Conservation (phyloP, 2,329 filamentous ascomycete species). For the Pestalotiopsis sp. region DNA sequence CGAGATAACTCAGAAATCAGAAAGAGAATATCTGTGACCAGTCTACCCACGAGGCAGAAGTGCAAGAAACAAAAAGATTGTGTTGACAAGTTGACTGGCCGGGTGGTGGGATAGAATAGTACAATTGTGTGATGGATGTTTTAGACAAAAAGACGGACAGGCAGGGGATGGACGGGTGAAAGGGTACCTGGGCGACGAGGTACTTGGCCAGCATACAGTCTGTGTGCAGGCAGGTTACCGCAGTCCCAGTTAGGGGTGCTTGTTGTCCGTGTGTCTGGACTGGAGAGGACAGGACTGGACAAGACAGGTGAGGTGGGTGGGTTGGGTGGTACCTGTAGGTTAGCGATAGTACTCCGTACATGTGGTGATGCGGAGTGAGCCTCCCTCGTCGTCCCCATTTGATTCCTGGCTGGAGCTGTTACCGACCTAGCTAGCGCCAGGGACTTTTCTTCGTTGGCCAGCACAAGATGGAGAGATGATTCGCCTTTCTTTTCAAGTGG, state of each 20-base stretch:
- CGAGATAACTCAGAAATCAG: neutral
- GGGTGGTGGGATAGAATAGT: neutral
- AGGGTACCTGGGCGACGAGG: neutral
- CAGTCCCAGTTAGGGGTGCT: neutral
- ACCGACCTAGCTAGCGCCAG: neutral
- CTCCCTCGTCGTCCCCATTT: neutral
- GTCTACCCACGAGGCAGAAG: neutral
- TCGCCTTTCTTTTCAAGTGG: neutral
- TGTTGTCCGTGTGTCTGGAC: neutral
- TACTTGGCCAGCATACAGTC: neutral
- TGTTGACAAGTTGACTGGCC: neutral
- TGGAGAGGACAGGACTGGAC: neutral
- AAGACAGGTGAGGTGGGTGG: neutral
- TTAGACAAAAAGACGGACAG: neutral
- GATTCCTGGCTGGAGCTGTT: neutral
- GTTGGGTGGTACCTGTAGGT: neutral
- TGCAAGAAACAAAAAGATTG: neutral
- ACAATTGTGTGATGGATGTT: neutral
- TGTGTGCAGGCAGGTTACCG: neutral
- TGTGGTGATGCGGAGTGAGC: neutral
- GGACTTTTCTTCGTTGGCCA: neutral
- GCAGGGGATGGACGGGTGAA: neutral
- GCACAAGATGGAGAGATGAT: neutral
- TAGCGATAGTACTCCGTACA: neutral
- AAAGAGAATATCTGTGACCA: neutral